Percentiles rank a stretch among this genome's conserved stretches.
Conservation (phyloP, 495 filamentous ascomycete species). For the Usnea hakonensis region DNA sequence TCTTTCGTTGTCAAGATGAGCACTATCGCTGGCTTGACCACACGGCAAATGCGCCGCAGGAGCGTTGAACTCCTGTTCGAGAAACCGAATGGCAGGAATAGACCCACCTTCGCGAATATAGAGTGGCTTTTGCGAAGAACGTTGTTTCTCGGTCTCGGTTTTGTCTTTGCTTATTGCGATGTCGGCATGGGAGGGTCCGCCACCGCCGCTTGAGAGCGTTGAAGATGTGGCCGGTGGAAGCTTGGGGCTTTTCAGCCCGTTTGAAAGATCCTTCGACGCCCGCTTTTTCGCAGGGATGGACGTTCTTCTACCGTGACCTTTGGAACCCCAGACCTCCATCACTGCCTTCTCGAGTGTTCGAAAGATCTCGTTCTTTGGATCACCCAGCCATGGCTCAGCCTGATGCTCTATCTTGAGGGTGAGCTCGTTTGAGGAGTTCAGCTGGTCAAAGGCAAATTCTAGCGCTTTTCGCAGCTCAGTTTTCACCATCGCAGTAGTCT, state of each 20-base stretch:
- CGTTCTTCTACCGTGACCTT: constrained; percentile 25
- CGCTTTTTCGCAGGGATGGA: constrained; percentile 25
- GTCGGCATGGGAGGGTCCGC: constrained; percentile 28
- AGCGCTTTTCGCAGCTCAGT: constrained; percentile 58
- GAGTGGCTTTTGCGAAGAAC: constrained; percentile 33
- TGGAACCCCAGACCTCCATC: constrained; percentile 67
- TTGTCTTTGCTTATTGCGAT: constrained; percentile 6
- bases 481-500: constrained; percentile 70
- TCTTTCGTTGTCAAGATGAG: constrained; percentile 92
- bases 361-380: constrained; percentile 85
- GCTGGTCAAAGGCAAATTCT: constrained; percentile 57
- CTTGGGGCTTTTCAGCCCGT: constrained; percentile 32
- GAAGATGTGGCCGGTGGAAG: constrained; percentile 48
- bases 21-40: constrained; percentile 88
- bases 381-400: constrained; percentile 93
- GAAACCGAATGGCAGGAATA: constrained; percentile 84
- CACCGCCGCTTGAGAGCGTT: constrained; percentile 45
- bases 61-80: constrained; percentile 90
- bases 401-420: constrained; percentile 80
- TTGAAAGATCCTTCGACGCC: constrained; percentile 29
- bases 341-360: constrained; percentile 80
- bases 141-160: neutral
- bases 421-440: constrained; percentile 73
- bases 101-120: constrained; percentile 95
- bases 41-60: constrained; percentile 91